Base-by-base conservation (phyloP, 768 basidiomycete genomes). In the Suillus subalutaceus region DNA sequence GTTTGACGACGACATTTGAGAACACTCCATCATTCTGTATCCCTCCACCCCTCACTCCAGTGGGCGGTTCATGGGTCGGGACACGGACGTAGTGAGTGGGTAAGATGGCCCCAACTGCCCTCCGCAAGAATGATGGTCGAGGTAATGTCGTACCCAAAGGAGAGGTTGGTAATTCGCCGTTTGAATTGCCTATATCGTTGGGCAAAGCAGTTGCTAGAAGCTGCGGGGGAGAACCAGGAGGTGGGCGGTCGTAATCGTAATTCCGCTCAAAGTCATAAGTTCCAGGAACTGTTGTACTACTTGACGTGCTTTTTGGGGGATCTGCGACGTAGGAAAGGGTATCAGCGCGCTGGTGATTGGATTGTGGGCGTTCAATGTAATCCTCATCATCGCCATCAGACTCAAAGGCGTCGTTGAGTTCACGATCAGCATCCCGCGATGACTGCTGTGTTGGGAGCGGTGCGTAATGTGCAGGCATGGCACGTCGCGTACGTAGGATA, bases 21-120 rank as follows among this genome's bases (percentile, higher is more conserved):
- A 98, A 99, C 10, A 99, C 96, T 3, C 97, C 97, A 71, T 97
- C 96, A 72, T 96, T 95, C 38, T 94, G 87, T 20, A 80, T 82
- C 0, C 92, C 93, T 8, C 89, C 89, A 40, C 93, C 93, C n/a
- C 80, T 74, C 56, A 67, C 56, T 20, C 72, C 72, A 53, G 66
- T 75, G 67, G 68, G 72, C 10, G 80, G 70, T 57, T 73, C 67
- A 10, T 79, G 74, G 23, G 83, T 82, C 2, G 87, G 83, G 43
- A 87, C 77, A 3, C 78, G 81, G 41, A 83, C 76, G 71, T 93
- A 92, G 67, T 89, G 87, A 15, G 86, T 85, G 3, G 92, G 91
- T 9, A 92, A 75, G 58, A 93, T 72, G 3, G 84, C 83, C 20
- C 73, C 88, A 5, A 88, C 78, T 1, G 86, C 83, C 70, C 88